Percentiles rank a stretch among this genome's conserved stretches.
phyloP scores from a whole-genome alignment of 2,329 filamentous ascomycete genomes.

The Westerdykella ornata region DNA sequence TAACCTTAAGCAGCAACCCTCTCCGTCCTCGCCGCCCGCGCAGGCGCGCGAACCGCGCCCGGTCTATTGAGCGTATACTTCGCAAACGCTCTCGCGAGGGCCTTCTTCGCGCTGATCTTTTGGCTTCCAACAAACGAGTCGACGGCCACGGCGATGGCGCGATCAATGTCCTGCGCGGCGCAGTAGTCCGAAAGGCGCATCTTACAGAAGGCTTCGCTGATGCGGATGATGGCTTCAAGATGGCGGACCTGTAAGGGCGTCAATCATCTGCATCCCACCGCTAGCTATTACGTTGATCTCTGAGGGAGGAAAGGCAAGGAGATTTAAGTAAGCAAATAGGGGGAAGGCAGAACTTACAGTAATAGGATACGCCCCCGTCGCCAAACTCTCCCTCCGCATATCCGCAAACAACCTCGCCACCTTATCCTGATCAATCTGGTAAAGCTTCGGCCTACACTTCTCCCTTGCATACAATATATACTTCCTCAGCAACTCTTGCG shows the following conservation, averaged over 20 bases:
- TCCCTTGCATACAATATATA: constrained; percentile 95
- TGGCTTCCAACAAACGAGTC: constrained; percentile 94
- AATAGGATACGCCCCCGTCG: constrained; percentile 94
- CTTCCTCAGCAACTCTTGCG: constrained; percentile 85
- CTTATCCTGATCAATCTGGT: constrained; percentile 98
- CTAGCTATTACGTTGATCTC: neutral
- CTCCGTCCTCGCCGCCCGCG: constrained; percentile 21
- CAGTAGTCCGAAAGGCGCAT: constrained; percentile 99
- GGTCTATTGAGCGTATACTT: constrained; percentile 63
- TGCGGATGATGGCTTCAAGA: constrained; percentile 94
- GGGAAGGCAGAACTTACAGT: constrained; percentile 58
- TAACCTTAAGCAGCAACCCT: constrained; percentile 24
- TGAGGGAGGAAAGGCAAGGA: neutral
- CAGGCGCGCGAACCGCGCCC: constrained; percentile 34
- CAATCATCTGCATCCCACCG: too few species aligned
- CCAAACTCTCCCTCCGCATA: constrained; percentile 87
- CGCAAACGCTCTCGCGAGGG: constrained; percentile 85
- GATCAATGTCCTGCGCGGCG: constrained; percentile 82
- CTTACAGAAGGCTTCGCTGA: constrained; percentile 87
- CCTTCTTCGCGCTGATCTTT: constrained; percentile 97
- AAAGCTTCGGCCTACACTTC: constrained; percentile 82
- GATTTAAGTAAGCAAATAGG: neutral
- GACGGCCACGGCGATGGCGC: constrained; percentile 92
- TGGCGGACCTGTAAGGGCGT: constrained; percentile 84
- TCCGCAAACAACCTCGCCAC: constrained; percentile 89